A percentile compares a stretch with the other conserved stretches of the same genome.
Conservation (phyloP, 345 rosid species). For the Rhizophora mangle region DNA sequence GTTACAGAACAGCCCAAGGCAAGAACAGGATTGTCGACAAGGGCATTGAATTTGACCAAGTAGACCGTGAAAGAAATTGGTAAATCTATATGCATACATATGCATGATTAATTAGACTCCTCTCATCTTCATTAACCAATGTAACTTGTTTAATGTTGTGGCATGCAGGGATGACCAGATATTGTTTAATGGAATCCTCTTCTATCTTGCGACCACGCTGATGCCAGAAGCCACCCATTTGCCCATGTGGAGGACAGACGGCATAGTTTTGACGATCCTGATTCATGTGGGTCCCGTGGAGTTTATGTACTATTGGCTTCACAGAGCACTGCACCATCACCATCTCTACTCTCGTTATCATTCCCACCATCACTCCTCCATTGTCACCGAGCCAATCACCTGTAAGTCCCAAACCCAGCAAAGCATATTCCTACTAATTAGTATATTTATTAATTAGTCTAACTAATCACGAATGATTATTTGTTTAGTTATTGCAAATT, state of each 20-base stretch:
- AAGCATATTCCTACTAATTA: too few relatives aligned
- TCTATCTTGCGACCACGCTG: conserved; percentile 22
- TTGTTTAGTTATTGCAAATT: too few relatives aligned
- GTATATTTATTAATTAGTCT: too few relatives aligned
- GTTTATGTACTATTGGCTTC: conserved; percentile 81
- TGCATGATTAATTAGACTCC: not conserved
- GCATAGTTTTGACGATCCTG: conserved; percentile 37
- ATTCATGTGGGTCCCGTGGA: conserved; percentile 81
- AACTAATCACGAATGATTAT: too few relatives aligned
- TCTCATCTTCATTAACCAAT: not conserved
- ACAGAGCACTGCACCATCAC: conserved; percentile 75
- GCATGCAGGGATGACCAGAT: conserved; percentile 73
- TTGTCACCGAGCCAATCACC: conserved; percentile 81
- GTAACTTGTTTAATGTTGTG: not conserved
- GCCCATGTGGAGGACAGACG: conserved; percentile 63
- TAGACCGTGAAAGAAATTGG: conserved; percentile 65
- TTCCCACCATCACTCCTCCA: conserved; percentile 90
- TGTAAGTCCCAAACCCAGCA: conserved; percentile 27
- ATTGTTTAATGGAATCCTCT: conserved; percentile 46
- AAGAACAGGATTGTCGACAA: conserved; percentile 54
- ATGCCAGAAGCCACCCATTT: conserved; percentile 33
- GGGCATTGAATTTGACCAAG: conserved; percentile 73
- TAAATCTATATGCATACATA: conserved; percentile 1
- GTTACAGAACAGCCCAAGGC: conserved; percentile 61
- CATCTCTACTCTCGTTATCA: conserved; percentile 82